Evolutionary conservation across 257 asterid genomes (phyloP).

Genomic region (Solanum chaucha): DNA sequence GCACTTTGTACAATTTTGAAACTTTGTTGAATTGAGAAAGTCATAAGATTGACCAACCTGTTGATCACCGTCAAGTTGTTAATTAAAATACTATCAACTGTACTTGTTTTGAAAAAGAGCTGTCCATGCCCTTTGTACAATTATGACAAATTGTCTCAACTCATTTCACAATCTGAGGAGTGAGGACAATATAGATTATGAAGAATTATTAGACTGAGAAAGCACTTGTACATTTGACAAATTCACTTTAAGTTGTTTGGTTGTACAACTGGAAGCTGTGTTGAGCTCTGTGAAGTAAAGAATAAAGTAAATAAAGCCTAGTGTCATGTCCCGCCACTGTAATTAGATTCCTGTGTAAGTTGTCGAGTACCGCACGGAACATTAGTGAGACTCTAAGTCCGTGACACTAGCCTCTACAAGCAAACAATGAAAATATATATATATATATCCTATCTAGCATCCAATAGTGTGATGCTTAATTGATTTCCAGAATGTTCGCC

Average conservation of each 20-base stretch:
- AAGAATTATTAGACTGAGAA: background rate
- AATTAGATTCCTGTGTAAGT: background rate
- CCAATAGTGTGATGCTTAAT: background rate
- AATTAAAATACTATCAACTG: background rate
- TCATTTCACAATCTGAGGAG: background rate
- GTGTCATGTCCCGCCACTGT: background rate
- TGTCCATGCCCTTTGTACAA: background rate
- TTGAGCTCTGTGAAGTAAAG: background rate
- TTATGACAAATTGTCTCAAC: background rate
- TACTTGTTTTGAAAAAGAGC: background rate
- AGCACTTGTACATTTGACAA: background rate
- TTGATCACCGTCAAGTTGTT: background rate
- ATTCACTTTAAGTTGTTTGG: background rate
- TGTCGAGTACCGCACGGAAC: background rate
- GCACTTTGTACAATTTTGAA: background rate
- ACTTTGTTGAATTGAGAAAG: background rate
- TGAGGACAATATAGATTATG: background rate
- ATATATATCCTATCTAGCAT: background rate
- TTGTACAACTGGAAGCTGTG: background rate
- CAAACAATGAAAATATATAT: background rate
- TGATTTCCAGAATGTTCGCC: background rate
- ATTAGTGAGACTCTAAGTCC: background rate
- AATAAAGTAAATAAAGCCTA: background rate
- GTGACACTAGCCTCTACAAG: background rate
- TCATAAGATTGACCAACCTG: background rate